Percentiles rank a stretch among this genome's conserved stretches.
These are phyloP conservation scores for Linaria vulgaris DNA, from an alignment of 257 asterid genomes.

Conservation along the genomic window DNA sequence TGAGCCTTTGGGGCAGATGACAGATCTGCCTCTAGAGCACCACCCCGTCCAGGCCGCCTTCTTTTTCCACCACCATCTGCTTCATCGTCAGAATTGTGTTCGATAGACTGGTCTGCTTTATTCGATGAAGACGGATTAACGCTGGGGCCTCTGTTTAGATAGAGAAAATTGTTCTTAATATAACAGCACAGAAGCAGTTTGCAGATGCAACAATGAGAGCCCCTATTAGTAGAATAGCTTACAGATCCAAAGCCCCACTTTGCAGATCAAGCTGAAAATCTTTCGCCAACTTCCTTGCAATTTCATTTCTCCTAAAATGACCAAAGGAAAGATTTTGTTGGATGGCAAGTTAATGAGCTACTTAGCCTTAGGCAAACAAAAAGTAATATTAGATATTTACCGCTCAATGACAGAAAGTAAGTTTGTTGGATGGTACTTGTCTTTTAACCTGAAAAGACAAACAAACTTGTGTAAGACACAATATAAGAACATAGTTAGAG, in stretches of 20 bases:
- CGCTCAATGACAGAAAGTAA: constrained; percentile 81
- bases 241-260: constrained; percentile 85
- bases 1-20: constrained; percentile 86
- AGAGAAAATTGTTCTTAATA: constrained; percentile 26
- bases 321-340: constrained; percentile 23
- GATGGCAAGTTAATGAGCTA: too few relatives aligned
- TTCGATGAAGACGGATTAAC: constrained; percentile 55
- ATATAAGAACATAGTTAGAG: constrained; percentile 8
- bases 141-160: constrained; percentile 73
- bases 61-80: constrained; percentile 67
- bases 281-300: constrained; percentile 71
- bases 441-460: constrained; percentile 74
- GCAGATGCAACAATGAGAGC: constrained; percentile 13
- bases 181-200: not conserved
- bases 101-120: constrained; percentile 68
- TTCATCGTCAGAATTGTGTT: constrained; percentile 82
- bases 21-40: constrained; percentile 55
- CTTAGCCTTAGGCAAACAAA: constrained; percentile 10
- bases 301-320: constrained; percentile 75
- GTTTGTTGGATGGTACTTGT: constrained; percentile 94
- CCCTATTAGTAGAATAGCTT: constrained; percentile 30
- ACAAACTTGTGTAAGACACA: constrained; percentile 25
- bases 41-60: constrained; percentile 60
- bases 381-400: constrained; percentile 35
- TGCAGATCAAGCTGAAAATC: constrained; percentile 90